Percentiles rank a stretch among this genome's conserved stretches.
Conservation (phyloP, 208 protist species). For the Leishmania guyanensis region DNA sequence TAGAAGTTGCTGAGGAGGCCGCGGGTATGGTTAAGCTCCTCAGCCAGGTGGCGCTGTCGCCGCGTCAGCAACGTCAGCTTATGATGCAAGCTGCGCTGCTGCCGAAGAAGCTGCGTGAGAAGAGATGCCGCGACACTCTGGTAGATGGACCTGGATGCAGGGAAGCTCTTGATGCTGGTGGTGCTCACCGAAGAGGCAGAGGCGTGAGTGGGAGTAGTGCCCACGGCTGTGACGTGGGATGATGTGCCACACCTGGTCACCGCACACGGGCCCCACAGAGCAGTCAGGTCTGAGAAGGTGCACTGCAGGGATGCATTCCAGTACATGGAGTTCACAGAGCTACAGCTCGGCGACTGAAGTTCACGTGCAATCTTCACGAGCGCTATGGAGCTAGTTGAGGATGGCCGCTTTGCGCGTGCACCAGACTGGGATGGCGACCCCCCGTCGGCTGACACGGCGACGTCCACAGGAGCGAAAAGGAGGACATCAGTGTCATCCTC, state of each 20-base stretch:
- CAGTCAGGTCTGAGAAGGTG: background rate
- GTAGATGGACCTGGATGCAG: conserved; percentile 1
- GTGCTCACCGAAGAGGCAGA: background rate
- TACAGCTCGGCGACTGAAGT: background rate
- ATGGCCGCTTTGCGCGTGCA: background rate
- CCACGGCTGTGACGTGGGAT: background rate
- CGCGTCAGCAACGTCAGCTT: conserved; percentile 7
- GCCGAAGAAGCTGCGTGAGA: conserved; percentile 10
- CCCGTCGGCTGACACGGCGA: background rate
- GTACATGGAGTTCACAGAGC: background rate
- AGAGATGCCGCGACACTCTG: conserved; percentile 1
- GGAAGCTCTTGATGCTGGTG: background rate
- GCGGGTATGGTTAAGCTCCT: conserved; percentile 14
- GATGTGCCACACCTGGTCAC: background rate
- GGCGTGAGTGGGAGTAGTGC: background rate
- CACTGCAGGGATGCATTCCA: conserved; percentile 10
- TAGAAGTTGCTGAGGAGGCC: conserved; percentile 7
- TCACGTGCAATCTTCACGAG: background rate
- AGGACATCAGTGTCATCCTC: background rate
- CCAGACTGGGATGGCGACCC: background rate
- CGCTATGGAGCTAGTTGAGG: background rate
- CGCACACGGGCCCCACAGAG: background rate
- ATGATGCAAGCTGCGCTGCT: conserved; percentile 14
- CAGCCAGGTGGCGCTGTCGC: background rate
- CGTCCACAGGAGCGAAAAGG: background rate